Conservation (phyloP, 2,329 filamentous ascomycete species). For the Aspergillus pseudoterreus region DNA sequence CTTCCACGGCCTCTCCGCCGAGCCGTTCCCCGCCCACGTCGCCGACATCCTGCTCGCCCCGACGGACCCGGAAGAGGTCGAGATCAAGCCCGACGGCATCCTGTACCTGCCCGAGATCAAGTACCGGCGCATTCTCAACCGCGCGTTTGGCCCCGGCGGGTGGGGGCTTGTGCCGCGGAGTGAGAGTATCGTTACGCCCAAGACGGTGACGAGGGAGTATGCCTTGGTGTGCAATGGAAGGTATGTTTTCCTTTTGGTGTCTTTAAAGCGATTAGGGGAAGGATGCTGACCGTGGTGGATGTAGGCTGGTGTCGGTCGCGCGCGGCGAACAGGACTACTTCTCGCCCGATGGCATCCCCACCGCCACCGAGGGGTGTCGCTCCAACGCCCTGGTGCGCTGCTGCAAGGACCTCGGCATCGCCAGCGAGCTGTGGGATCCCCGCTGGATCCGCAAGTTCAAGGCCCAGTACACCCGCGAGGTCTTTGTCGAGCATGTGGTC, state of each 20-base stretch:
- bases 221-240: slow-evolving; percentile 83
- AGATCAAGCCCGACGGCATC: slow-evolving; percentile 97
- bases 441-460: slow-evolving; percentile 82
- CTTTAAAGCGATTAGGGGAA: neutral
- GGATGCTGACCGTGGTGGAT: neutral
- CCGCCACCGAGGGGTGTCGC: slow-evolving; percentile 93
- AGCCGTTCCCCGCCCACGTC: slow-evolving; percentile 68
- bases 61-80: slow-evolving; percentile 71
- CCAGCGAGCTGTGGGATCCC: slow-evolving; percentile 94
- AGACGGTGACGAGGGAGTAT: slow-evolving; percentile 83
- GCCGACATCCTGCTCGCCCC: slow-evolving; percentile 65
- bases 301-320: slow-evolving; percentile 83
- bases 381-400: slow-evolving; percentile 97
- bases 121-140: slow-evolving; percentile 85
- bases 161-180: slow-evolving; percentile 91
- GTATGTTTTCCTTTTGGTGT: slow-evolving; percentile 46
- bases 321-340: slow-evolving; percentile 96
- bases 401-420: slow-evolving; percentile 95
- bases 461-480: slow-evolving; percentile 68
- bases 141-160: slow-evolving; percentile 87
- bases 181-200: slow-evolving; percentile 78
- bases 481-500: slow-evolving; percentile 81
- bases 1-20: slow-evolving; percentile 71
- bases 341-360: slow-evolving; percentile 81
- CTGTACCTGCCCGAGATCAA: slow-evolving; percentile 98